Percentiles rank a stretch among this genome's conserved stretches.
Evolutionary conservation across 2,329 filamentous ascomycete species (phyloP).

Genomic region (Phialemoniopsis sp.): DNA sequence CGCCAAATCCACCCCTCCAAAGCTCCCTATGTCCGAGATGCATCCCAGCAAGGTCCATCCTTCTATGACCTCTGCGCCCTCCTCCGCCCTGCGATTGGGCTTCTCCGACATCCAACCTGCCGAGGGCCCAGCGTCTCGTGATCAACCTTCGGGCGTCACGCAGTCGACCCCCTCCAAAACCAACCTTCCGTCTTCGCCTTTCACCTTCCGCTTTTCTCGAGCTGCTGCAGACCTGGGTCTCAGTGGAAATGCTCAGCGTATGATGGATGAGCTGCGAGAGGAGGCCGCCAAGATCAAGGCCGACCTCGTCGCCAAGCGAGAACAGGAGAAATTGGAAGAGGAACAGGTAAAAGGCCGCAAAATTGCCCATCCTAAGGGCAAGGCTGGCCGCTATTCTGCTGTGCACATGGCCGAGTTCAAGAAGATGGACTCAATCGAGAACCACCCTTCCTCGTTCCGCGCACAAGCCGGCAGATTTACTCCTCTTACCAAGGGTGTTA

Average conservation of each 20-base stretch:
- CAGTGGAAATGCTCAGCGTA: slow-evolving; percentile 55
- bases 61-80: slow-evolving; percentile 65
- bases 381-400: slow-evolving; percentile 74
- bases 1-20: slow-evolving; percentile 58
- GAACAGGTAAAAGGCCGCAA: slow-evolving; percentile 51
- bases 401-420: slow-evolving; percentile 85
- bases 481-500: slow-evolving; percentile 43
- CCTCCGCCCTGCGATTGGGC: slow-evolving; percentile 76
- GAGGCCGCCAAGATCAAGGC: slow-evolving; percentile 69
- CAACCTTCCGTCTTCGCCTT: slow-evolving; percentile 50
- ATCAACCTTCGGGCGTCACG: slow-evolving; percentile 31
- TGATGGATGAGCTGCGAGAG: slow-evolving; percentile 66
- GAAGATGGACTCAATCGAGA: slow-evolving; percentile 96
- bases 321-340: slow-evolving; percentile 46
- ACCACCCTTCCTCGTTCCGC: slow-evolving; percentile 76
- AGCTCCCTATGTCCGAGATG: slow-evolving; percentile 78
- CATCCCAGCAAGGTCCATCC: slow-evolving; percentile 80
- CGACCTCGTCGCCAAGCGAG: slow-evolving; percentile 59
- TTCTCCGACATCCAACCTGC: slow-evolving; percentile 71
- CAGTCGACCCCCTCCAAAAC: slow-evolving; percentile 64
- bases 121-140: slow-evolving; percentile 37
- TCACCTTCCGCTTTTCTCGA: slow-evolving; percentile 60
- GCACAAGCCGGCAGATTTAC: slow-evolving; percentile 49
- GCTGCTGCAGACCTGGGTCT: slow-evolving; percentile 46
- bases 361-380: slow-evolving; percentile 77